Percentiles rank a stretch among this genome's conserved stretches.
phyloP scores from a whole-genome alignment of 2,329 filamentous ascomycete species.

The Capronia epimyces region DNA sequence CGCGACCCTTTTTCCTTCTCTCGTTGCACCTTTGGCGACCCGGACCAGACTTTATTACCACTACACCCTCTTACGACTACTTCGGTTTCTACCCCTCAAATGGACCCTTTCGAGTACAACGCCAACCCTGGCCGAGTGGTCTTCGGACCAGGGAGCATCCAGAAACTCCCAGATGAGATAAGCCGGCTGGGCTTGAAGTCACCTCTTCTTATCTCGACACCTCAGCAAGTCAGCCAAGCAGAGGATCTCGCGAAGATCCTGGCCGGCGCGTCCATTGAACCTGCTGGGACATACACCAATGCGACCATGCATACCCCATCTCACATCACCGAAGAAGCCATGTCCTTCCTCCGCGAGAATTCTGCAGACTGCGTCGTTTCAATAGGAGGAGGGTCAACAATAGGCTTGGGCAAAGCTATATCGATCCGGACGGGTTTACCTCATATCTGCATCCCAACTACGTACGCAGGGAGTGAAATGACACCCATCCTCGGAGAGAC shows the following conservation, averaged over 20 bases:
- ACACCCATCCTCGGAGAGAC: constrained; percentile 62
- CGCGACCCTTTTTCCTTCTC: neutral
- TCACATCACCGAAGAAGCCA: constrained; percentile 52
- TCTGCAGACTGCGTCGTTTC: constrained; percentile 54
- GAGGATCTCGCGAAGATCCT: constrained; percentile 44
- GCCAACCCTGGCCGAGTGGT: constrained; percentile 51
- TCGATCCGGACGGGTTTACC: constrained; percentile 50
- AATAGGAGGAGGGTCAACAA: constrained; percentile 59
- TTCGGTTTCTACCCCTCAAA: constrained; percentile 25
- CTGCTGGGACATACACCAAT: constrained; percentile 50
- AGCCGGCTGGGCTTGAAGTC: constrained; percentile 44
- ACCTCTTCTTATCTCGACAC: constrained; percentile 54
- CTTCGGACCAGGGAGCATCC: constrained; percentile 52
- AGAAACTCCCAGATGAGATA: constrained; percentile 44
- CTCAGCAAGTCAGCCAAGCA: constrained; percentile 46
- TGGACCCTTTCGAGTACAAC: constrained; percentile 55
- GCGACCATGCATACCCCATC: constrained; percentile 61
- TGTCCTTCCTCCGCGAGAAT: constrained; percentile 43
- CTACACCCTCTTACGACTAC: neutral
- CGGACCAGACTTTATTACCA: neutral
- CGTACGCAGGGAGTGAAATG: constrained; percentile 59
- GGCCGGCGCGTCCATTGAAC: constrained; percentile 34
- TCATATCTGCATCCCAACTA: constrained; percentile 58
- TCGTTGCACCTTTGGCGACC: neutral
- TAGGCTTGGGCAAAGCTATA: constrained; percentile 57